A percentile compares a stretch with the other conserved stretches of the same genome.
Conservation (phyloP, 176 grass and related monocot genomes). For the Oryza punctata region DNA sequence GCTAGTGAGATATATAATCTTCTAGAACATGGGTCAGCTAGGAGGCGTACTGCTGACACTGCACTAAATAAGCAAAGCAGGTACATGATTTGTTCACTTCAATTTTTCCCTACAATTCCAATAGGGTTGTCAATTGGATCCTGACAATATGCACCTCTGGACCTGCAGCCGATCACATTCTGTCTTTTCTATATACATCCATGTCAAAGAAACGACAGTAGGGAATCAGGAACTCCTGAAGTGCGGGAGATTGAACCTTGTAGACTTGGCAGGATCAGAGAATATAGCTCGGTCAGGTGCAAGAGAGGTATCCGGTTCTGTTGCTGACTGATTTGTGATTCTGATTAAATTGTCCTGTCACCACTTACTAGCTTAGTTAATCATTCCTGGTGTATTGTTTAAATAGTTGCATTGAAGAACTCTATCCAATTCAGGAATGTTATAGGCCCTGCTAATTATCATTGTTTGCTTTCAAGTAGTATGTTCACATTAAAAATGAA, state of each 20-base stretch:
- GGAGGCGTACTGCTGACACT: constrained; percentile 78
- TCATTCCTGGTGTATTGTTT: constrained; percentile 21
- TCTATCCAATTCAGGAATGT: background rate
- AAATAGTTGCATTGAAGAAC: background rate
- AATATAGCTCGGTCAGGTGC: constrained; percentile 82
- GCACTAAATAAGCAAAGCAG: constrained; percentile 91
- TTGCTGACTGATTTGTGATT: constrained; percentile 14
- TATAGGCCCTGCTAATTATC: background rate
- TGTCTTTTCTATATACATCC: constrained; percentile 85
- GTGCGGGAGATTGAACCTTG: constrained; percentile 85
- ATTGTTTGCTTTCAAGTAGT: background rate
- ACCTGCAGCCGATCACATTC: constrained; percentile 83
- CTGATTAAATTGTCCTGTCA: constrained; percentile 8
- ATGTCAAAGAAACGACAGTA: constrained; percentile 69
- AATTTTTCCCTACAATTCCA: background rate
- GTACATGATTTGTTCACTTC: constrained; percentile 41
- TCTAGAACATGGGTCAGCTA: constrained; percentile 70
- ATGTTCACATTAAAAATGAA: background rate
- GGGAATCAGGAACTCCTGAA: constrained; percentile 74
- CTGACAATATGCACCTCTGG: constrained; percentile 40
- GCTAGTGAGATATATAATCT: constrained; percentile 70
- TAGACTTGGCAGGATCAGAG: constrained; percentile 94
- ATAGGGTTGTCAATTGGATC: background rate
- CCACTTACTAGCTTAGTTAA: background rate
- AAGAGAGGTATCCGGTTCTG: constrained; percentile 66